These are phyloP conservation scores for Suhomyces emberorum DNA, from an alignment of 805 yeast genomes.

Conservation along the genomic window DNA sequence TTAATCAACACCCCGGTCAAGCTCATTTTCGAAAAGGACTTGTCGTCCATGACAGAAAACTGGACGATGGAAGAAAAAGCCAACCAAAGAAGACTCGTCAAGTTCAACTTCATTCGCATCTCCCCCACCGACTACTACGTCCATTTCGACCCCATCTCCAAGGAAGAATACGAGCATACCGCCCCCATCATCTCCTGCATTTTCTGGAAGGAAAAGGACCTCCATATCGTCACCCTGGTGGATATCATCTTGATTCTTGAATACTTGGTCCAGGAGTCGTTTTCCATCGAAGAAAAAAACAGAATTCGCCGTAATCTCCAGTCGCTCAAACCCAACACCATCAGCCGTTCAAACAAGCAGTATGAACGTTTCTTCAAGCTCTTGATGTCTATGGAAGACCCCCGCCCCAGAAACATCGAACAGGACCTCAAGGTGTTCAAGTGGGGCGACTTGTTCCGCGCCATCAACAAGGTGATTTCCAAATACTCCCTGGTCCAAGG, in stretches of 20 bases:
- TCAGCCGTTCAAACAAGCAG: constrained; percentile 43
- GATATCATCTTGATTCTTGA: constrained; percentile 60
- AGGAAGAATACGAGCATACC: constrained; percentile 33
- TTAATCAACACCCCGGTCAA: constrained; percentile 26
- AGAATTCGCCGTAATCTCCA: constrained; percentile 66
- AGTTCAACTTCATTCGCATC: constrained; percentile 38
- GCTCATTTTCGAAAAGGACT: constrained; percentile 28
- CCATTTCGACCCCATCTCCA: constrained; percentile 34
- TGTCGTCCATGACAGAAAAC: constrained; percentile 33
- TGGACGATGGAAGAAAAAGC: constrained; percentile 48
- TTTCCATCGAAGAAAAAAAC: constrained; percentile 67
- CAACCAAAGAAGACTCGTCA: constrained; percentile 46
- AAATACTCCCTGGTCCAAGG: constrained; percentile 41
- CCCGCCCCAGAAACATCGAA: constrained; percentile 67
- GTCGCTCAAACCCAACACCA: constrained; percentile 57
- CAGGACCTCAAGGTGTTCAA: constrained; percentile 66
- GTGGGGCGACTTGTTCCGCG: constrained; percentile 53
- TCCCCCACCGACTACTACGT: constrained; percentile 30
- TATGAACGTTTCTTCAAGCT: constrained; percentile 26
- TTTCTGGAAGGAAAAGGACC: constrained; percentile 47
- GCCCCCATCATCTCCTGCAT: constrained; percentile 57
- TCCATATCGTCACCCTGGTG: constrained; percentile 59
- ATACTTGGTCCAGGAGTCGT: constrained; percentile 50
- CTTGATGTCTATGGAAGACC: constrained; percentile 60
- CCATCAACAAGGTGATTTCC: constrained; percentile 53